A percentile compares a stretch with the other conserved stretches of the same genome.
phyloP scores from a whole-genome alignment of 306 rosid species.

The Rubus parviflorus region DNA sequence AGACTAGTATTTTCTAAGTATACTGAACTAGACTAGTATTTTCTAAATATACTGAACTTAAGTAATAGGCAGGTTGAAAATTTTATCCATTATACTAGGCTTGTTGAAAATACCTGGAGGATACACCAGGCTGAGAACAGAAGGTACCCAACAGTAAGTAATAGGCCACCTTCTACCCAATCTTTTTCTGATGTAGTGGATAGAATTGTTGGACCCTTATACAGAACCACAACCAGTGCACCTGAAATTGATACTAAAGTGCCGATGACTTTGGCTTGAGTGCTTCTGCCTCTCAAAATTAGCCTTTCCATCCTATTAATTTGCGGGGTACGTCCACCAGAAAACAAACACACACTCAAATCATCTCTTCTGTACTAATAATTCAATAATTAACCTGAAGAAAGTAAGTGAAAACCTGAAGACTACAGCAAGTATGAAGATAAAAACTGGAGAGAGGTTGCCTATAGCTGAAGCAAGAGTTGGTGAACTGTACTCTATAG shows the following conservation, averaged over 20 bases:
- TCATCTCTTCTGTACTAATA: not conserved
- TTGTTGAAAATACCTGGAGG: conserved; percentile 39
- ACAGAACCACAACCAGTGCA: conserved; percentile 46
- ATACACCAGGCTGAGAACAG: conserved; percentile 44
- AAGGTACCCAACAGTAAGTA: conserved; percentile 32
- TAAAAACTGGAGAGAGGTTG: conserved; percentile 54
- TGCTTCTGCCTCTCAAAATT: conserved; percentile 34
- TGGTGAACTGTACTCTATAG: conserved; percentile 51
- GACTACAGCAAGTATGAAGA: conserved; percentile 48
- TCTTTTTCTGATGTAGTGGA: conserved; percentile 24
- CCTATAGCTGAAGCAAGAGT: conserved; percentile 43
- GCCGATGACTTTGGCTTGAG: conserved; percentile 53
- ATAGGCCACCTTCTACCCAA: conserved; percentile 49
- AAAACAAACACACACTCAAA: not conserved
- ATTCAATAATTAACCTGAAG: not conserved
- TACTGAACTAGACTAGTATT: too few species aligned
- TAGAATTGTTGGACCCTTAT: conserved; percentile 40
- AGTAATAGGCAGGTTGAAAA: not conserved
- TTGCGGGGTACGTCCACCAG: not conserved
- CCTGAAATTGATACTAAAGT: conserved; percentile 43
- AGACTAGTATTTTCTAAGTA: not conserved
- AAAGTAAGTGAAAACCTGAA: conserved; percentile 42
- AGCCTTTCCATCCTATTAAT: conserved; percentile 52
- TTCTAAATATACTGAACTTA: not conserved
- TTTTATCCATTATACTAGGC: not conserved